Percentiles rank a stretch among this genome's conserved stretches.
Evolutionary conservation across 257 asterid genomes (phyloP).

Genomic region (Verbena officinalis): DNA sequence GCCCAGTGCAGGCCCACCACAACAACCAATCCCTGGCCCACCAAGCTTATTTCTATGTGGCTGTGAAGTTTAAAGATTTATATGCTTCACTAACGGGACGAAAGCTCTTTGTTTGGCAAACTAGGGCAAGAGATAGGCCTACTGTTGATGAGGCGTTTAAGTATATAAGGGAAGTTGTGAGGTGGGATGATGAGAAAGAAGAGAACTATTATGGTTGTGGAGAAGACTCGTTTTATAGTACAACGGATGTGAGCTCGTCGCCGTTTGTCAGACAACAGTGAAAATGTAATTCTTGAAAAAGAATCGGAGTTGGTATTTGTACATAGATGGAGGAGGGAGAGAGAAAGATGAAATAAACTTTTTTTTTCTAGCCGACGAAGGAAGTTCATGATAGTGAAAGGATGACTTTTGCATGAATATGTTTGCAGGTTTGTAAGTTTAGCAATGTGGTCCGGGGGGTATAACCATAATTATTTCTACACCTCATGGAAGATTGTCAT

Average conservation of each 20-base stretch:
- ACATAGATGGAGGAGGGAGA: conserved; percentile 39
- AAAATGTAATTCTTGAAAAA: conserved; percentile 11
- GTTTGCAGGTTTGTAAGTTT: background rate
- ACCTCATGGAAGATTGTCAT: too few relatives aligned
- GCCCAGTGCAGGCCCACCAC: conserved; percentile 68
- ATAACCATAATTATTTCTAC: too few relatives aligned
- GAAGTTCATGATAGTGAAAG: background rate
- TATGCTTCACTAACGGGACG: conserved; percentile 65
- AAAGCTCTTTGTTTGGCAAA: conserved; percentile 88
- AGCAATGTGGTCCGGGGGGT: background rate
- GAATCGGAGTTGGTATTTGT: conserved; percentile 32
- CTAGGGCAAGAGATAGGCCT: conserved; percentile 71
- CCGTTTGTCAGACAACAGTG: conserved; percentile 53
- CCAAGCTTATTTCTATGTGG: conserved; percentile 84
- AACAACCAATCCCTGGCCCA: conserved; percentile 79
- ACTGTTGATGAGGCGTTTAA: conserved; percentile 87
- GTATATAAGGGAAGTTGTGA: conserved; percentile 79
- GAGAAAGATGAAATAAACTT: conserved; percentile 9
- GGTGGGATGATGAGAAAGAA: conserved; percentile 92
- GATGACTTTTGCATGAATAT: background rate
- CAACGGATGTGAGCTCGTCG: conserved; percentile 78
- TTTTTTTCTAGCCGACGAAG: background rate
- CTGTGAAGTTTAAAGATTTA: conserved; percentile 92
- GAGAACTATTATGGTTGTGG: conserved; percentile 49
- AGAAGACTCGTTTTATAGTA: conserved; percentile 91